Evolutionary conservation across 2,329 filamentous ascomycete genomes (phyloP), one percentile per base, ranked within the genome.

Genomic region (Teratosphaeria gauchensis): DNA sequence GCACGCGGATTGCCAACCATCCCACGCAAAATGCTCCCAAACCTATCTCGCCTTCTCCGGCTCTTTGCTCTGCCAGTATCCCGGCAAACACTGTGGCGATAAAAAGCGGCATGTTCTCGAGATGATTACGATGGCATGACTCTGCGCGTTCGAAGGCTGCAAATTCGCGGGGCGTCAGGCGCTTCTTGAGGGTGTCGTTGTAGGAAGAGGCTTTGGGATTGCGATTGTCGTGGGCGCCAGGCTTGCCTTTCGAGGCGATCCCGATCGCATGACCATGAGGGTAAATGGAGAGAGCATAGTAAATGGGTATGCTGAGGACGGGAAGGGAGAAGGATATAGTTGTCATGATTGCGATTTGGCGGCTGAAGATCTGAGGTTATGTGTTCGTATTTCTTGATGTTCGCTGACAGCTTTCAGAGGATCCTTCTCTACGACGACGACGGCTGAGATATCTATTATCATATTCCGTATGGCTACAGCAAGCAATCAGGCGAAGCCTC

Each of bases 61-160:
- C 62, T 54, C 65, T 57, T 42, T 64, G 60, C 56, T 73, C 70
- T 1, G 74, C 77, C 56, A 78, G 62, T 51, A 78, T 72, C 0
- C 75, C 76, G 4, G 75, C 66, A 14, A 79, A 67, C 8, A 79
- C 68, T 1, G 76, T 74, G 1, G 75, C 71, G 9, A 75, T 65
- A 60, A 78, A 79, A 8, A 80, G 61, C 1, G 77, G 74, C 57
- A 79, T 67, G 56, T 75, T 77, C 68, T 80, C 77, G 61, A 78
- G 69, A 31, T 73, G 72, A 63, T 79, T 79, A 31, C 72, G 69
- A 61, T 79, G 76, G 35, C 76, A 78, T 4, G 74, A 71, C 59
- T 77, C 72, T 24, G 73, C 70, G 48, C 78, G 75, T 66, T 80
- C 76, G 56, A 72, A 79, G 7, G 66, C 70, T 12, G 71, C 73